Evolutionary conservation across 306 rosid genomes (phyloP), one percentile per base, ranked within the genome.

Genomic region (Cotoneaster glaucophyllus): DNA sequence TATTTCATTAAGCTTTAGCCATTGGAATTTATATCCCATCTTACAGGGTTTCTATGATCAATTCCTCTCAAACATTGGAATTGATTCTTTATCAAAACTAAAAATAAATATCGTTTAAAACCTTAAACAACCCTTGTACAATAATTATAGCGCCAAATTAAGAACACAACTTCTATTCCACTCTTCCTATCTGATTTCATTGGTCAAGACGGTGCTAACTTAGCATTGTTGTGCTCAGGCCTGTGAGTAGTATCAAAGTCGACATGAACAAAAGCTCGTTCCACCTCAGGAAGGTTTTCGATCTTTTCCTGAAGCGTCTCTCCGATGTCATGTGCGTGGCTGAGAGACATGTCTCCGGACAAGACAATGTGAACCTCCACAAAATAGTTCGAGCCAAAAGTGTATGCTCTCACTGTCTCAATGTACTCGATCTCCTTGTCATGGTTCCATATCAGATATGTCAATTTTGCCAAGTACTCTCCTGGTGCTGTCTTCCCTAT

Each of bases 281-380:
- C 97, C 69, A 95, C 87, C 75, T 89, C 92, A 1, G 91, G 90
- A 29, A 95, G 76, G 12, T 69, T 84, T 74, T 95, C 92, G 37
- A 95, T 91, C 89, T 95, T 95, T 24, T 92, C 88, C 71, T 95
- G 97, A 50, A 95, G 97, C 34, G 97, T 73, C 77, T 95, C 97
- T 39, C 97, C 99, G n/a, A 95, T 92, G 52, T 89, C 84, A 77
- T 95, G 97, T 6, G 99, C 97, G 62, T 86, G 82, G 63, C 53
- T 65, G 2, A 95, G 96, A 62, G 87, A 75, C 86, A 84, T 95
- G 32, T 87, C 82, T 26, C 83, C 82, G 0, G 99, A 85, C 1
- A 95, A 85, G 37, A 95, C 96, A 26, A 95, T 84, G 86, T 95
- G 89, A 22, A 88, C 90, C 79, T 95, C 99, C 75, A 89, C 97